Evolutionary conservation across 331 rosid genomes (phyloP).

Genomic region (Prunus yedoensis): DNA sequence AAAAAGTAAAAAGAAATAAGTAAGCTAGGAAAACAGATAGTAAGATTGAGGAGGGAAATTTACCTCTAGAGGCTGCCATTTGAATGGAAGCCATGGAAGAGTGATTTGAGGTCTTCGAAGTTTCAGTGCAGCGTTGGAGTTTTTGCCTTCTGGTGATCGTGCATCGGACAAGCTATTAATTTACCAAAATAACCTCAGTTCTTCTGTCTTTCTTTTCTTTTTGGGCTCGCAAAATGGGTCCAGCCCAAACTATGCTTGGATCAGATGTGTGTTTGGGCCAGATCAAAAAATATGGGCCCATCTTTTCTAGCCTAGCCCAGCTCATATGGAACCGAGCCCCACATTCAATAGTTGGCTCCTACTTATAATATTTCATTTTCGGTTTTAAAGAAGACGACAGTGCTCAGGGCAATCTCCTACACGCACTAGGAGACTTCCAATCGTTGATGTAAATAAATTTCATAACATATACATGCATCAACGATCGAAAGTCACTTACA

Average conservation of each 20-base stretch:
- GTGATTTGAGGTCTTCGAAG: neutral
- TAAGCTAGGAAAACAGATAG: neutral
- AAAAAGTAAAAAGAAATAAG: too few relatives aligned
- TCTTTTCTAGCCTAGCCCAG: too few relatives aligned
- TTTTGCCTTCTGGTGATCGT: neutral
- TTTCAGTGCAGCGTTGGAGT: neutral
- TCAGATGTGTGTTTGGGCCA: too few relatives aligned
- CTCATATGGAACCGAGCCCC: too few relatives aligned
- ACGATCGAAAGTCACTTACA: fast-evolving
- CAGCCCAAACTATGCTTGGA: neutral
- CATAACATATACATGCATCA: too few relatives aligned
- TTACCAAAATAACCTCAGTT: neutral
- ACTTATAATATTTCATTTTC: too few relatives aligned
- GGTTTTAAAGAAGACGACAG: too few relatives aligned
- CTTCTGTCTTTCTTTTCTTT: neutral
- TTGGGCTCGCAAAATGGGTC: neutral
- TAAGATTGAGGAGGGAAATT: neutral
- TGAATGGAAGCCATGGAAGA: neutral
- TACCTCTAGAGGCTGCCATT: neutral
- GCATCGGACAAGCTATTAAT: neutral
- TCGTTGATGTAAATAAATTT: too few relatives aligned
- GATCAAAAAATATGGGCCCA: too few relatives aligned
- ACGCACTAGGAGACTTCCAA: too few relatives aligned
- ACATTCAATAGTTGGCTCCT: too few relatives aligned
- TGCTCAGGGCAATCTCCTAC: too few relatives aligned